Conservation (phyloP, 1,284 basidiomycete species). For the Moesziomyces antarcticus region DNA sequence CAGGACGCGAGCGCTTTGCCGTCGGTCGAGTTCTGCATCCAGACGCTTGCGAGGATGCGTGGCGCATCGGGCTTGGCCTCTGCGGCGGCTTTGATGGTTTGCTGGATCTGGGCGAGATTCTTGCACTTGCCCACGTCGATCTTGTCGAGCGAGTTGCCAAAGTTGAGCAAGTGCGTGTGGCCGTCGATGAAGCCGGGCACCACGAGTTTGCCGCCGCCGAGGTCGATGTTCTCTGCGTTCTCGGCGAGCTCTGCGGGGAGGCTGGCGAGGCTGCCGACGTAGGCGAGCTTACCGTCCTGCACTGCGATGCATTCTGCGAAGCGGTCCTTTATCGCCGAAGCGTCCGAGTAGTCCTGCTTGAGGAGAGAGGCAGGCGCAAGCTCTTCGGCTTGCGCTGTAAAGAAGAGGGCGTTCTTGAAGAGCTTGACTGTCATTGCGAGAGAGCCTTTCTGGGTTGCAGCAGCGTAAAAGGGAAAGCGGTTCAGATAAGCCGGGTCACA, state of each 20-base stretch:
- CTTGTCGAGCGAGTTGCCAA: conserved; percentile 49
- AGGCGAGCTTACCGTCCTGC: conserved; percentile 26
- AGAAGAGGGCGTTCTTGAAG: conserved; percentile 44
- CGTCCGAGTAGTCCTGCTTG: conserved; percentile 32
- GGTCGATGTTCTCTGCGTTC: conserved; percentile 20
- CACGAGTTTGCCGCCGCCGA: conserved; percentile 33
- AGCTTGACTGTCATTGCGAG: conserved; percentile 21
- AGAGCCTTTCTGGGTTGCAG: not conserved
- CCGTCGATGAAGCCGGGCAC: conserved; percentile 50
- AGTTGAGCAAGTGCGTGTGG: conserved; percentile 45
- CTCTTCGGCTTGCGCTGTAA: conserved; percentile 39
- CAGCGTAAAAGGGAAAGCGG: not conserved
- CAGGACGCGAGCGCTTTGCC: conserved; percentile 31
- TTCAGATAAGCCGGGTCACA: not conserved
- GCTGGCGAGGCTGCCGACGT: conserved; percentile 25
- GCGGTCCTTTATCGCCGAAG: conserved; percentile 10
- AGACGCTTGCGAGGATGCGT: conserved; percentile 35
- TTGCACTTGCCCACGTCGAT: conserved; percentile 41
- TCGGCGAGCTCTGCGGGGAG: conserved; percentile 6
- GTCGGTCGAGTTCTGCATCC: conserved; percentile 45
- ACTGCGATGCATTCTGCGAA: conserved; percentile 40
- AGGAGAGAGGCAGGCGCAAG: conserved; percentile 20
- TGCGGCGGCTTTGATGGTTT: conserved; percentile 34
- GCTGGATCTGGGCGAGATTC: conserved; percentile 37
- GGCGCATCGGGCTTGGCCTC: conserved; percentile 31